A percentile compares a stretch with the other conserved stretches of the same genome.
Conservation (phyloP, 805 yeast genomes). For the Zygosaccharomyces siamensis region DNA sequence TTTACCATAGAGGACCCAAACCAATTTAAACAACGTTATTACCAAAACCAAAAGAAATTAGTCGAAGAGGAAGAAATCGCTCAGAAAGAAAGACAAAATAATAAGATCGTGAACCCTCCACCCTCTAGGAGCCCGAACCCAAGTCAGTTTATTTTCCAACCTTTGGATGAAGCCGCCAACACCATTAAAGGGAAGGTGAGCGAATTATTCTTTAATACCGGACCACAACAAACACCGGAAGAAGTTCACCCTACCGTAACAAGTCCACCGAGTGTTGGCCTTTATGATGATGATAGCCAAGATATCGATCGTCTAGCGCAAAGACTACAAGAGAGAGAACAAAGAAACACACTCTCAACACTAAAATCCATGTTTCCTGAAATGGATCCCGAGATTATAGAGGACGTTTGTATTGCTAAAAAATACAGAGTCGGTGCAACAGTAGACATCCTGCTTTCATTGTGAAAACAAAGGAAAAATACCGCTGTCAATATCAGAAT, state of each 20-base stretch:
- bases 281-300: slow-evolving; percentile 20
- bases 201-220: slow-evolving; percentile 20
- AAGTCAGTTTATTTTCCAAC: slow-evolving; percentile 20
- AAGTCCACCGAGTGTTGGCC: background rate
- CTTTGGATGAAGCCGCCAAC: slow-evolving; percentile 29
- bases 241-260: background rate
- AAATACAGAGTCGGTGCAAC: slow-evolving; percentile 65
- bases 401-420: slow-evolving; percentile 64
- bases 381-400: slow-evolving; percentile 61
- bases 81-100: background rate
- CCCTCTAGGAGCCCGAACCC: slow-evolving; percentile 11
- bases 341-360: slow-evolving; percentile 43
- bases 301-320: slow-evolving; percentile 33
- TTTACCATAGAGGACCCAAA: slow-evolving; percentile 61
- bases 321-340: slow-evolving; percentile 41
- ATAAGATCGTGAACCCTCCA: background rate
- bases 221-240: background rate
- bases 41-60: slow-evolving; percentile 41
- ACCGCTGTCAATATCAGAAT: background rate
- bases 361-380: slow-evolving; percentile 70
- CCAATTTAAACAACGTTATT: slow-evolving; percentile 46
- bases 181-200: slow-evolving; percentile 22
- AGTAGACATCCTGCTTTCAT: slow-evolving; percentile 47
- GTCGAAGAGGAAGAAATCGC: slow-evolving; percentile 29
- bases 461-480: slow-evolving; percentile 11